phyloP scores from a whole-genome alignment of 2,329 filamentous ascomycete genomes.

The Dissoconium aciculare region DNA sequence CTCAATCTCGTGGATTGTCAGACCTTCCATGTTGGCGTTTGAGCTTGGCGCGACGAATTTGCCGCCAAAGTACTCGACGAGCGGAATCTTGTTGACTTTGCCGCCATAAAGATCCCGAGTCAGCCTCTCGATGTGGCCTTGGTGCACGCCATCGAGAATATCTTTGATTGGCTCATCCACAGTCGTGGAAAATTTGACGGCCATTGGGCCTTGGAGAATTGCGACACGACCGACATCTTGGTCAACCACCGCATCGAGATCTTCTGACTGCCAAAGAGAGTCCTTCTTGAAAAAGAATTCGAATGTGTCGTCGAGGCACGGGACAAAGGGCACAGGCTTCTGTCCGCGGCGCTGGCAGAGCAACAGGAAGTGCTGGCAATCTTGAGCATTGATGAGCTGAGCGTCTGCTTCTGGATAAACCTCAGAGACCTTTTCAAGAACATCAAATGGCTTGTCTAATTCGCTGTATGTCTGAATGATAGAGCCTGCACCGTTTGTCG shows the following conservation, averaged over 20 bases:
- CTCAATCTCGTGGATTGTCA: conserved; percentile 66
- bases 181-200: conserved; percentile 75
- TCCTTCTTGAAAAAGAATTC: conserved; percentile 99
- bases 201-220: conserved; percentile 88
- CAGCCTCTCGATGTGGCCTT: conserved; percentile 68
- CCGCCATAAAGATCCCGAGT: conserved; percentile 66
- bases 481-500: conserved; percentile 54
- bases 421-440: conserved; percentile 63
- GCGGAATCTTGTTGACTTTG: conserved; percentile 60
- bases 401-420: conserved; percentile 73
- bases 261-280: conserved; percentile 97
- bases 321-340: conserved; percentile 94
- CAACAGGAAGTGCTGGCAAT: conserved; percentile 90
- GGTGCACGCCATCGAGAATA: conserved; percentile 81
- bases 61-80: conserved; percentile 90
- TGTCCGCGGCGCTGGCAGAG: conserved; percentile 83
- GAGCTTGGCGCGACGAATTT: conserved; percentile 59
- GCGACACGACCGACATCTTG: conserved; percentile 94
- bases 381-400: conserved; percentile 94
- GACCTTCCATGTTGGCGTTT: conserved; percentile 66
- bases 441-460: conserved; percentile 63
- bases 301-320: conserved; percentile 88
- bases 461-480: conserved; percentile 82
- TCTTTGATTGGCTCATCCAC: conserved; percentile 91
- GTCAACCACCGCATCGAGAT: conserved; percentile 84